Base-by-base conservation (phyloP, 495 filamentous ascomycete genomes). In the Daldinia caldariorum region DNA sequence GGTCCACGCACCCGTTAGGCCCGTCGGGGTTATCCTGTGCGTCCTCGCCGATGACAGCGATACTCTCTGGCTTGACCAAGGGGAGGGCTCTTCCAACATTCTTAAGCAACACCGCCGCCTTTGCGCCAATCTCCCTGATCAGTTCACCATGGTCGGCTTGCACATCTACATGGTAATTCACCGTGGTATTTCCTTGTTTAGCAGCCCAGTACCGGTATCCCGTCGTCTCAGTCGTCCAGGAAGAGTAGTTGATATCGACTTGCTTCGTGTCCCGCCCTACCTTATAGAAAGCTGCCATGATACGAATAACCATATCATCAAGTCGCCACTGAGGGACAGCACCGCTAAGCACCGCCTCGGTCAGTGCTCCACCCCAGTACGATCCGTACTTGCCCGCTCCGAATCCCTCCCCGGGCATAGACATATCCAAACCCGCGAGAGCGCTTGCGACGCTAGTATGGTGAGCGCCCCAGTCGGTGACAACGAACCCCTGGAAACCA, bases 391-490 rank as follows among this genome's bases (percentile, higher is more conserved):
- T 80, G 87, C 63, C 66, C 5, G 89, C 47, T 13, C 61, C 69
- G 38, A 65, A 65, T 69, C 32, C 92, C 76, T 97, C 93, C 14
- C 94, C 94, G 0, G 94, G 94, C 94, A 97, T 97, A n/a, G 87
- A 90, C 92, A 97, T 92, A 74, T 97, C 94, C 34, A 97, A 82
- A 1, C 94, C 94, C 18, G 91, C 88, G 18, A 97, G 79, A 5
- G 93, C 91, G 69, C 89, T 91, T 6, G 85, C 86, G 0, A 96
- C 88, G n/a, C 91, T 90, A 35, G 87, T 90, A 58, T 93, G 87
- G 70, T 97, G 93, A 9, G 92, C 94, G 12, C 94, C 87, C 94
- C 94, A 97, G 76, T 97, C 94, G 1, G 88, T 90, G 77, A 94
- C 90, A 1, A 97, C 90, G 45, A 83, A 87, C 0, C 85, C 86